phyloP scores from a whole-genome alignment of 371 early-diverging fungal species.

The Nematocida sp. region DNA sequence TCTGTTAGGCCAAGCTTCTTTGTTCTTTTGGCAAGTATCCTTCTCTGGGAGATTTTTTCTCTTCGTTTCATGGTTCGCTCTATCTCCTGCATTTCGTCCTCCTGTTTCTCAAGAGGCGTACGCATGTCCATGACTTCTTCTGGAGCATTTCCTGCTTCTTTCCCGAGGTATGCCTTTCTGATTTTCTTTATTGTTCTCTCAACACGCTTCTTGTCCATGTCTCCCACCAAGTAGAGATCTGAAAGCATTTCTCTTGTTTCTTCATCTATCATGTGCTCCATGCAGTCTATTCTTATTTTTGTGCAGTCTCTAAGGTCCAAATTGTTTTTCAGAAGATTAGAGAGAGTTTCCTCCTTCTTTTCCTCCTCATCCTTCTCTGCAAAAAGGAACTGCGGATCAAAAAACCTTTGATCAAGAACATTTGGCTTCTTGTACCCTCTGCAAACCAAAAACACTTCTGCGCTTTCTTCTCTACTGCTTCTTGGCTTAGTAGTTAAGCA shows the following conservation, averaged over 20 bases:
- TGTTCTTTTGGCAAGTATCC: conserved; percentile 39
- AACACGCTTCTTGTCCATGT: conserved; percentile 65
- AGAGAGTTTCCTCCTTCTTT: conserved; percentile 5
- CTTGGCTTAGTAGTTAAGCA: conserved; percentile 98
- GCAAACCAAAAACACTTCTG: conserved; percentile 99
- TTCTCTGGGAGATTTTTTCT: conserved; percentile 45
- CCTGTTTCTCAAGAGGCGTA: conserved; percentile 39
- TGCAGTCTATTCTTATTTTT: conserved; percentile 62
- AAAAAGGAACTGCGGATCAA: conserved; percentile 88
- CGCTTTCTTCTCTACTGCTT: conserved; percentile 94
- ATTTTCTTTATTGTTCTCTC: conserved; percentile 62
- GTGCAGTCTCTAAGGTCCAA: conserved; percentile 16
- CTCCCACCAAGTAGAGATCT: conserved; percentile 62
- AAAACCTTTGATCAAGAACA: conserved; percentile 82
- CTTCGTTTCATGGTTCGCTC: conserved; percentile 61
- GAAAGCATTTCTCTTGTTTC: conserved; percentile 61
- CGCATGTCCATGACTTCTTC: conserved; percentile 46
- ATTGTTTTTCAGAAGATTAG: conserved; percentile 10
- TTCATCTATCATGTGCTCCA: conserved; percentile 69
- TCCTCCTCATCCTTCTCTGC: conserved; percentile 65
- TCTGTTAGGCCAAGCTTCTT: conserved; percentile 48
- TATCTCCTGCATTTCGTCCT: conserved; percentile 49
- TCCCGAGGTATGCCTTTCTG: conserved; percentile 29
- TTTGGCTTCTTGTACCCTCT: conserved; percentile 81
- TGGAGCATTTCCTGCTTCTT: conserved; percentile 28